Evolutionary conservation across 1,284 basidiomycete species (phyloP), one percentile per base, ranked within the genome.

Genomic region (Inonotus hispidus): DNA sequence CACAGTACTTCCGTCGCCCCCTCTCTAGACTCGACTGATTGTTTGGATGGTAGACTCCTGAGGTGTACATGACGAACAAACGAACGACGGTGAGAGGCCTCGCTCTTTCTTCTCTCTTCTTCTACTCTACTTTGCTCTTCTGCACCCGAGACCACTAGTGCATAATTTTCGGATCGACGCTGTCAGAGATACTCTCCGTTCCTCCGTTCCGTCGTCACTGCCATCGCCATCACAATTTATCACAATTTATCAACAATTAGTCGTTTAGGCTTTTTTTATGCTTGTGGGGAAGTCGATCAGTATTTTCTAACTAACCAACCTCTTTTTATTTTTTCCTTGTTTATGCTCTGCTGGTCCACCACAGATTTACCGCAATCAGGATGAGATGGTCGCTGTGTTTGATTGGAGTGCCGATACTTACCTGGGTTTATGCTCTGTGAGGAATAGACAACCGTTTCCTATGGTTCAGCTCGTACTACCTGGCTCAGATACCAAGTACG

Each of bases 401-500:
- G 82, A 87, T 65, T 89, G 87, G 85, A 79, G 68, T 21, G 62
- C 75, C 50, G 79, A 80, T 27, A 77, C 77, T 66, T 78, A 81
- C 64, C 77, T 87, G 53, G 87, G 87, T 19, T 74, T 78, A 56
- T 81, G 77, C 56, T 80, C 78, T 37, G 77, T 87, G 66, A 82
- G 80, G 23, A 71, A 75, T 60, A 79, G 80, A 58, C 77, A 79
- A 56, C 49, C 63, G 5, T 66, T 83, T 59, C 81, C 83, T 10
- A 88, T 88, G 83, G 78, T 80, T 19, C 79, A 84, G 54, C 77
- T 88, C 62, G 79, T 87, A 56, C 72, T 79, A 56, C 74, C 79
- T 19, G 81, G 83, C 58, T 75, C 83, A 11, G 73, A 65, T 56
- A 71, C 73, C 67, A 77, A 75, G 86, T 86, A 68, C 49, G 38